Base-by-base conservation (phyloP, 352 stramenopile species). In the Hyaloperonospora brassicae region DNA sequence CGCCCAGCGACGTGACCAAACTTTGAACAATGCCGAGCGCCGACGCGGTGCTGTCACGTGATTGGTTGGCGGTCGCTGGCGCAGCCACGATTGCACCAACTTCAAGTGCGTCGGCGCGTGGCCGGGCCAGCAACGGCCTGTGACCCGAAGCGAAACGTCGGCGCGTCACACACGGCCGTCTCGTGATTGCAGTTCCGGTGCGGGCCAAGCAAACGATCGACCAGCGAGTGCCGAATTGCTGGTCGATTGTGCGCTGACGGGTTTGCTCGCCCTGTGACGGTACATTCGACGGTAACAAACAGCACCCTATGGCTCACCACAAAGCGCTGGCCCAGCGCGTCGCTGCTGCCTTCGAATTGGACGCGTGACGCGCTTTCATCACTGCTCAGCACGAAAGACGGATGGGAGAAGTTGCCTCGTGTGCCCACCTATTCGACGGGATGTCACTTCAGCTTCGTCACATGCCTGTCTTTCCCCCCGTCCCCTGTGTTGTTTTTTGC, bases 71-170 rank as follows among this genome's bases (percentile, higher is more conserved):
- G 27, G 27, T 34, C 27, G 27, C 27, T 34, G 27, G 4, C 27
- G 25, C 21, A 22, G 42, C 17, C 35, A 42, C 12, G 39, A 48
- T 43, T 38, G 27, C 27, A 23, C 11, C 27, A 57, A 55, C 54
- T 66, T 66, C 59, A 66, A 35, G 36, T 31, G 50, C 54, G 42
- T 21, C 5, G 11, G 46, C 39, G 17, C 51, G 34, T 52, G 31
- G 35, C 51, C 46, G 34, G 52, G 46, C 52, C 23, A 36, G 44
- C 58, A 36, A 27, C 36, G 47, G 17, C 52, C 22, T 57, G 41
- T 58, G 61, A 42, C 23, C 13, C 42, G 11, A 31, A 27, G 39
- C 43, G 54, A 59, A 60, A 66, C 59, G 63, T 56, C 50, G 55
- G 55, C 60, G 60, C 50, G 60, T 68, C 60, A 68, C 52, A 23